A percentile compares a stretch with the other conserved stretches of the same genome.
These are phyloP conservation scores for Scheffersomyces cryptocercus DNA, from an alignment of 1,139 yeast species.

Conservation along the genomic window DNA sequence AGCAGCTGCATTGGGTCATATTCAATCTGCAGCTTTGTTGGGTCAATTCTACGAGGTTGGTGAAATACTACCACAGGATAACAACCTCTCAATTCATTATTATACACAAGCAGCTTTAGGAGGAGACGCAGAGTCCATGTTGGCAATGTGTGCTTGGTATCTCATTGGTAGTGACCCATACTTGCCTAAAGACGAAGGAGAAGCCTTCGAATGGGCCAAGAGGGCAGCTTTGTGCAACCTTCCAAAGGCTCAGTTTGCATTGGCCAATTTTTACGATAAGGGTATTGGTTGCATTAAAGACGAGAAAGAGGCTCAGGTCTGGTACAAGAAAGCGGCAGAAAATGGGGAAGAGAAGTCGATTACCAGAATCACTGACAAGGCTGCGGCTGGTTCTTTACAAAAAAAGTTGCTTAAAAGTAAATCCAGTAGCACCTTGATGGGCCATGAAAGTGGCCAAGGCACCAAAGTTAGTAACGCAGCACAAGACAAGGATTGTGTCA, in stretches of 20 bases:
- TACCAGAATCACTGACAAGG: slow-evolving; percentile 35
- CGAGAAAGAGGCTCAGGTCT: slow-evolving; percentile 57
- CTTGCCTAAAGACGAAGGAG: slow-evolving; percentile 74
- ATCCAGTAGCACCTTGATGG: slow-evolving; percentile 1
- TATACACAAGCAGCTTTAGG: slow-evolving; percentile 88
- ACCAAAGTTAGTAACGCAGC: slow-evolving; percentile 15
- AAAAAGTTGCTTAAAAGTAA: slow-evolving; percentile 30
- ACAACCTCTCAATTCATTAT: slow-evolving; percentile 86
- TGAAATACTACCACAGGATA: slow-evolving; percentile 74
- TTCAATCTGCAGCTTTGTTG: slow-evolving; percentile 74
- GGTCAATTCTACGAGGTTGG: slow-evolving; percentile 89
- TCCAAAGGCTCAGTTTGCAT: slow-evolving; percentile 83
- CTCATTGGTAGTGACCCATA: slow-evolving; percentile 86
- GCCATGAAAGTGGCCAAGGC: slow-evolving; percentile 2
- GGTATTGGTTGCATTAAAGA: slow-evolving; percentile 83
- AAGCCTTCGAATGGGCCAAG: slow-evolving; percentile 94
- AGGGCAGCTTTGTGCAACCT: slow-evolving; percentile 76
- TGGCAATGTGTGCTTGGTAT: slow-evolving; percentile 96
- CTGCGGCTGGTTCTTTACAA: slow-evolving; percentile 29
- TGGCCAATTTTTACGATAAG: slow-evolving; percentile 81
- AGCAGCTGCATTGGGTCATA: slow-evolving; percentile 87
- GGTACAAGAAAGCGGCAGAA: slow-evolving; percentile 78
- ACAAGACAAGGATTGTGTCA: slow-evolving; percentile 47
- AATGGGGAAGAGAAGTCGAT: slow-evolving; percentile 71
- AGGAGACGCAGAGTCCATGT: slow-evolving; percentile 88